Base-by-base conservation (phyloP, 139 green algal genomes). In the Coelastrella sp. region DNA sequence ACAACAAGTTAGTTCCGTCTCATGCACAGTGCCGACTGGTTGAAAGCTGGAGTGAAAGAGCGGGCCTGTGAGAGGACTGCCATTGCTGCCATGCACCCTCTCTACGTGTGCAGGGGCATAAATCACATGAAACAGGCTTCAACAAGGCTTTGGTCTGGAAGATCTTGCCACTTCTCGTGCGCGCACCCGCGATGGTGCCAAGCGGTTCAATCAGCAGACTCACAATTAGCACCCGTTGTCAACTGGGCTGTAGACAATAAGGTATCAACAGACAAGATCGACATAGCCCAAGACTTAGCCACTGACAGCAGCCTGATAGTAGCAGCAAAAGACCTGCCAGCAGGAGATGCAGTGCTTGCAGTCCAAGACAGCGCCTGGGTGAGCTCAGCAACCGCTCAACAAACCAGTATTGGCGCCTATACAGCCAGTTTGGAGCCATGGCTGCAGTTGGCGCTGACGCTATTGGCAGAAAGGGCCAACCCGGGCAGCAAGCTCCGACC, bases 371-470 rank as follows among this genome's bases (percentile, higher is more conserved):
- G n/a, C 0, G 25, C 57, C 4, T 95, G 93, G 93, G 61, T 95
- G 3, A 90, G 75, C 1, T 22, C 78, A 9, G 75, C 82, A 5
- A 74, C 65, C 6, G 88, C 91, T 1, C 84, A 88, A 25, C 91
- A 91, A 49, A 84, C 91, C 7, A 14, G 73, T 4, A 89, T 93
- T 10, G 93, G 87, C 58, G 80, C 87, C 25, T 61, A 83, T 14
- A 75, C 89, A 10, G 35, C 73, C 0, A 82, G 27, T 25, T 57
- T 92, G 7, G 94, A 97, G 90, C 92, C 95, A 12, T 98, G 96
- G 96, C 78, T 97, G 85, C 93, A 96, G 82, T 59, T 98, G 4
- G 92, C 96, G 7, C 90, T 98, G 56, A 92, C 96, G 57, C 89
- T 98, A n/a, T 76, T 98, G 12, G 80, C 93, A n/a, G 95, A 97